A percentile compares a stretch with the other conserved stretches of the same genome.
phyloP scores from a whole-genome alignment of 2,329 filamentous ascomycete species.

The Arthrinium phaeospermum region DNA sequence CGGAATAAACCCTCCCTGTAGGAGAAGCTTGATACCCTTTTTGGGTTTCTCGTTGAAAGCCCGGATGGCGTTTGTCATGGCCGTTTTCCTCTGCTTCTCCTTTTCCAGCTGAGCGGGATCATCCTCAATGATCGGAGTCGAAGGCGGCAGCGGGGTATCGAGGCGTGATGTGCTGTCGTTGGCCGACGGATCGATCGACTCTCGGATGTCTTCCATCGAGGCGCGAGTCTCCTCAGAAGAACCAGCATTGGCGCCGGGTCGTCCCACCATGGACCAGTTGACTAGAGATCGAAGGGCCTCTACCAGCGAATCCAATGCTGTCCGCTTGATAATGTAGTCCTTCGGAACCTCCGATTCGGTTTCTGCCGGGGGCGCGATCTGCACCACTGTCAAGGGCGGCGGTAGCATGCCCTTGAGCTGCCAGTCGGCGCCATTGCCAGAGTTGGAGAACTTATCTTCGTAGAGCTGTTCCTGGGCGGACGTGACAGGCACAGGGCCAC shows the following conservation, averaged over 20 bases:
- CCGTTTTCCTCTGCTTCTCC: slow-evolving; percentile 92
- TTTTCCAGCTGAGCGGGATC: slow-evolving; percentile 94
- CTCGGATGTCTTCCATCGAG: slow-evolving; percentile 63
- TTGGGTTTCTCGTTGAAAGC: slow-evolving; percentile 99
- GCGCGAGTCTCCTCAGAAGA: slow-evolving; percentile 57
- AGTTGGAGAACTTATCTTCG: slow-evolving; percentile 75
- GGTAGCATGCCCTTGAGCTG: slow-evolving; percentile 84
- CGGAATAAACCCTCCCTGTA: slow-evolving; percentile 86
- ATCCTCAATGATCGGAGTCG: slow-evolving; percentile 78
- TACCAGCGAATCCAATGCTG: slow-evolving; percentile 86
- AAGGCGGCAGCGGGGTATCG: slow-evolving; percentile 64
- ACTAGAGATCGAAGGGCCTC: slow-evolving; percentile 89
- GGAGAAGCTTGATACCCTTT: slow-evolving; percentile 81
- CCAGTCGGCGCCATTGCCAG: slow-evolving; percentile 74
- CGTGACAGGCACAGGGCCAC: slow-evolving; percentile 76
- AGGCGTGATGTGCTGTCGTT: slow-evolving; percentile 66
- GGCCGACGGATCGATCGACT: slow-evolving; percentile 77
- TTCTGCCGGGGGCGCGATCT: slow-evolving; percentile 67
- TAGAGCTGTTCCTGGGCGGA: slow-evolving; percentile 83
- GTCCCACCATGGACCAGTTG: slow-evolving; percentile 78
- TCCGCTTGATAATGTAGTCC: slow-evolving; percentile 90
- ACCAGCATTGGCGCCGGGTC: slow-evolving; percentile 64
- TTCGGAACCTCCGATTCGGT: slow-evolving; percentile 76
- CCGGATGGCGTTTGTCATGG: slow-evolving; percentile 83
- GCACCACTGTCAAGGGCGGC: slow-evolving; percentile 81